A percentile compares a stretch with the other conserved stretches of the same genome.
Conservation (phyloP, 768 basidiomycete genomes). For the Naematelia encephala region DNA sequence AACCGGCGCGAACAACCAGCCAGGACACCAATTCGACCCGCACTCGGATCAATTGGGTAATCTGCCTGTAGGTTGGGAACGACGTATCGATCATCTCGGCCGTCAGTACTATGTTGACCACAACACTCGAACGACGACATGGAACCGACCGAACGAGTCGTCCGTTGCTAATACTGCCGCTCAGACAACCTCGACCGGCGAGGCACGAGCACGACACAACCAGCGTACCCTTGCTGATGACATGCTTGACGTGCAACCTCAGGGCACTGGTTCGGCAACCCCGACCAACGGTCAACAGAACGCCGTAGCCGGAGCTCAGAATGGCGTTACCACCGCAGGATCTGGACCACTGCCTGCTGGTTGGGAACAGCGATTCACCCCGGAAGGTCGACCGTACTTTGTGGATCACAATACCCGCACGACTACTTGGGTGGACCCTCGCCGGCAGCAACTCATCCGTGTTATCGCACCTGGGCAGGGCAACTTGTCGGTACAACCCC, state of each 20-base stretch:
- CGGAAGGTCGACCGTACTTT: constrained; percentile 96
- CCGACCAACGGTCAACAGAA: constrained; percentile 29
- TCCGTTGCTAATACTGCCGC: constrained; percentile 67
- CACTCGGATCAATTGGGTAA: constrained; percentile 91
- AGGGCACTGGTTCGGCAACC: constrained; percentile 23
- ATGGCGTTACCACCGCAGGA: constrained; percentile 63
- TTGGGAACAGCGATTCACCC: constrained; percentile 98
- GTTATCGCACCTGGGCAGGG: constrained; percentile 90
- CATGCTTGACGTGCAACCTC: constrained; percentile 46
- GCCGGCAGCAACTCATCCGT: constrained; percentile 91
- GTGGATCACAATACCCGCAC: constrained; percentile 99
- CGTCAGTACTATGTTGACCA: constrained; percentile 98
- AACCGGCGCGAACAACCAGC: constrained; percentile 57
- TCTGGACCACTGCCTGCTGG: constrained; percentile 87
- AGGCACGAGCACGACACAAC: constrained; percentile 51
- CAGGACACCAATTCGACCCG: constrained; percentile 67
- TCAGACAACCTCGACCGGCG: constrained; percentile 45
- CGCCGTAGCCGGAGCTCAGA: constrained; percentile 36
- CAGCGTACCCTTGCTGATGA: constrained; percentile 52
- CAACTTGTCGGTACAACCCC: constrained; percentile 81
- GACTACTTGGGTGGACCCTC: constrained; percentile 99
- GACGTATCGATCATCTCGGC: constrained; percentile 91
- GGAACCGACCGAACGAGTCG: constrained; percentile 84
- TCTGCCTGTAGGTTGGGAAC: constrained; percentile 89
- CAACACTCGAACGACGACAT: constrained; percentile 94